Conservation (phyloP, 1,284 basidiomycete species). For the Boletellus deceptivus region DNA sequence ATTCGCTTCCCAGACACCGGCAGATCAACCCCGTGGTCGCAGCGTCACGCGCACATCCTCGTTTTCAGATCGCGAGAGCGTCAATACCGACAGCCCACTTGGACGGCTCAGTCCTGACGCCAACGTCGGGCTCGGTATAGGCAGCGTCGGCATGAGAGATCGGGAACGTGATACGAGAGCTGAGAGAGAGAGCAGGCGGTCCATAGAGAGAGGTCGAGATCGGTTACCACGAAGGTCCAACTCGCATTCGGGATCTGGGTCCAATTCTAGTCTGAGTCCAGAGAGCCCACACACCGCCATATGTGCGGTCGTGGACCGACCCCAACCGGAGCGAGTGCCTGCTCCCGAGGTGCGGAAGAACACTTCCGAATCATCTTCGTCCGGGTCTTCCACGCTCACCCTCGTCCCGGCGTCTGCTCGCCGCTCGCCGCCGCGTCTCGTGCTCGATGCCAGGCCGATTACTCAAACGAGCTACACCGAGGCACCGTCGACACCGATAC, state of each 20-base stretch:
- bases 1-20: constrained; percentile 24
- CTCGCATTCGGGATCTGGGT: constrained; percentile 27
- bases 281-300: constrained; percentile 26
- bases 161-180: constrained; percentile 30
- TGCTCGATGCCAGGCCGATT: constrained; percentile 31
- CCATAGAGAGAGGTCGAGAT: constrained; percentile 39
- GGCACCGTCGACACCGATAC: constrained; percentile 17
- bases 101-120: constrained; percentile 63
- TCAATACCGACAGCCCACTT: constrained; percentile 44
- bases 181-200: constrained; percentile 31
- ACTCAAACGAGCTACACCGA: constrained; percentile 27
- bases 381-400: constrained; percentile 28
- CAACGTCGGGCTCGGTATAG: constrained; percentile 37
- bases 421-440: constrained; percentile 26
- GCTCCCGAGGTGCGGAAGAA: constrained; percentile 15
- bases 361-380: constrained; percentile 21
- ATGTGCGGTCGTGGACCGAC: constrained; percentile 11
- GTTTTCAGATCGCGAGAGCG: constrained; percentile 47
- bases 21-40: constrained; percentile 47
- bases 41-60: constrained; percentile 54
- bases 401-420: constrained; percentile 7
- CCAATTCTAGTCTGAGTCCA: constrained; percentile 48
- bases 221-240: constrained; percentile 44
- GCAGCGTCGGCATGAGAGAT: constrained; percentile 31
- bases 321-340: constrained; percentile 4